A percentile compares a stretch with the other conserved stretches of the same genome.
Conservation (phyloP, 2,329 filamentous ascomycete species). For the Fusarium mexicanum region DNA sequence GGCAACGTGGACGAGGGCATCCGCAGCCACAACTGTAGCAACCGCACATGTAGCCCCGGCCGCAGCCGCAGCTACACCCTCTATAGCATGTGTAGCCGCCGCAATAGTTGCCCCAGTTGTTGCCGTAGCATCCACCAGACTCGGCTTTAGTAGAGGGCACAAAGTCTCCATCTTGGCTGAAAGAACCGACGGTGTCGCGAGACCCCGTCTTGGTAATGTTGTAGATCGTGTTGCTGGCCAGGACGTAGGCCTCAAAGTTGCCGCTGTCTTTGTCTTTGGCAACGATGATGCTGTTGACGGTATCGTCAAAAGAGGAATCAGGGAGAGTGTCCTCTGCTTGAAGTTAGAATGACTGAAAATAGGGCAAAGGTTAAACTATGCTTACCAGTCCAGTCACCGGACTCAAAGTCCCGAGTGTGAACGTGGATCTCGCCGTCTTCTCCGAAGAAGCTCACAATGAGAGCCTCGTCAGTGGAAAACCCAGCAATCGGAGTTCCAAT, state of each 20-base stretch:
- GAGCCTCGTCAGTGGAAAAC: background rate
- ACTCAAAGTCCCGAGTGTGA: background rate
- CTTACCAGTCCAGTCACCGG: background rate
- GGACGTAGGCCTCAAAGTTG: background rate
- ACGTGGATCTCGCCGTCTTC: background rate
- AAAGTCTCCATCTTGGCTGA: background rate
- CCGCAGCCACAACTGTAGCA: background rate
- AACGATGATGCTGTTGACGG: background rate
- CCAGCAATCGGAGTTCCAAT: background rate
- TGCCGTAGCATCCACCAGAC: background rate
- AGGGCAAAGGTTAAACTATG: accelerated
- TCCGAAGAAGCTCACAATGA: background rate
- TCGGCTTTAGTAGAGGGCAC: background rate
- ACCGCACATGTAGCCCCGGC: background rate
- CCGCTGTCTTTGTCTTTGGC: background rate
- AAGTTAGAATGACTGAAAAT: background rate
- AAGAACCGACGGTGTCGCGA: background rate
- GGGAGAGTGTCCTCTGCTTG: background rate
- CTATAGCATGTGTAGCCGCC: background rate
- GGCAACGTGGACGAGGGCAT: background rate
- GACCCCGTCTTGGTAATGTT: background rate
- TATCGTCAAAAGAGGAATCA: background rate
- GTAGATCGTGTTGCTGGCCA: background rate
- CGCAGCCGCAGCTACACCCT: background rate
- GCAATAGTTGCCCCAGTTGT: background rate